Evolutionary conservation across 2,329 filamentous ascomycete genomes (phyloP).

Genomic region (Sporothrix brasiliensis): DNA sequence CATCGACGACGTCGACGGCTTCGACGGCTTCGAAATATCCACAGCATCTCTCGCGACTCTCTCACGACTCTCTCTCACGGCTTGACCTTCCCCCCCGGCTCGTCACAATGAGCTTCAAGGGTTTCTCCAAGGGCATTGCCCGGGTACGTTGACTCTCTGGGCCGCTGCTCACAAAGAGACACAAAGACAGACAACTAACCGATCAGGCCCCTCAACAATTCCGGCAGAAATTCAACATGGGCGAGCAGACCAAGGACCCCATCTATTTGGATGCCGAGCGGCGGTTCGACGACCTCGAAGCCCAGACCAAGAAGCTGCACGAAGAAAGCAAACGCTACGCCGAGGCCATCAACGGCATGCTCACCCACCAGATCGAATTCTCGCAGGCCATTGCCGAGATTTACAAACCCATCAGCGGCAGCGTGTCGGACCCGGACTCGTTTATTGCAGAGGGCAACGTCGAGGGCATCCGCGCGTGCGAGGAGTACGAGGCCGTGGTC

Average conservation of each 20-base stretch:
- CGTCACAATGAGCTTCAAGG: slow-evolving; percentile 86
- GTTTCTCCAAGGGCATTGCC: slow-evolving; percentile 85
- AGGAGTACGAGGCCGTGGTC: slow-evolving; percentile 92
- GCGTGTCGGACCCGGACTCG: slow-evolving; percentile 88
- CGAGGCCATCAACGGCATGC: slow-evolving; percentile 96
- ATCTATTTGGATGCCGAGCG: slow-evolving; percentile 94
- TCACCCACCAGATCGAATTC: slow-evolving; percentile 96
- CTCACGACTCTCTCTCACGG: not conserved
- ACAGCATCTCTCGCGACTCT: not conserved
- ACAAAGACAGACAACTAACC: not conserved
- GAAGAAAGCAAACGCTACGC: slow-evolving; percentile 98
- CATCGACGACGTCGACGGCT: not conserved
- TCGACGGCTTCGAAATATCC: slow-evolving; percentile 1
- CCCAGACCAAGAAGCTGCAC: slow-evolving; percentile 93
- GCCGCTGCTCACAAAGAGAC: not conserved
- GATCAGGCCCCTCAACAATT: slow-evolving; percentile 81
- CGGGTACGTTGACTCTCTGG: slow-evolving; percentile 64
- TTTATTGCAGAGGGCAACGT: slow-evolving; percentile 81
- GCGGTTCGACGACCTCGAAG: slow-evolving; percentile 90
- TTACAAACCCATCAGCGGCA: slow-evolving; percentile 96
- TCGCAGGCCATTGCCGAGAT: slow-evolving; percentile 94
- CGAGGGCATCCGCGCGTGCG: slow-evolving; percentile 91
- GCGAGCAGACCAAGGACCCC: slow-evolving; percentile 91
- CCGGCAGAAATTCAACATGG: slow-evolving; percentile 91
- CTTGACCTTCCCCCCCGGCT: slow-evolving; percentile 14